phyloP scores from a whole-genome alignment of 2,329 filamentous ascomycete genomes.

The Monilinia aucupariae region DNA sequence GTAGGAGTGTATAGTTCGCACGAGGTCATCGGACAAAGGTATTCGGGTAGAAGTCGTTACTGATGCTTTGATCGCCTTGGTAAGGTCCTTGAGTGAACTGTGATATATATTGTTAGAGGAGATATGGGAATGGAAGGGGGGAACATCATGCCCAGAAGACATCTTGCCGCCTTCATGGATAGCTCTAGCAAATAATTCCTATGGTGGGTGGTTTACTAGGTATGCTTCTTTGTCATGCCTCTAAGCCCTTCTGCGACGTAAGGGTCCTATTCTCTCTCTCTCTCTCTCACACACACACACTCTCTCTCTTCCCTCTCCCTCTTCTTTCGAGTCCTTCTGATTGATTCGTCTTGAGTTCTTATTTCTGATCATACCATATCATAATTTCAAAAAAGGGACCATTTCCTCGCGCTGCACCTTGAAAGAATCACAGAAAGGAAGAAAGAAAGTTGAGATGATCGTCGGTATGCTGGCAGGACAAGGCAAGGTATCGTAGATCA shows the following conservation, averaged over 20 bases:
- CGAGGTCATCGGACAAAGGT: constrained; percentile 62
- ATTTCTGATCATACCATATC: not conserved
- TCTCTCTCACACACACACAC: not conserved
- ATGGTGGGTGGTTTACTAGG: constrained; percentile 4
- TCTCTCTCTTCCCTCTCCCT: not conserved
- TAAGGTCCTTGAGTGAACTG: constrained; percentile 50
- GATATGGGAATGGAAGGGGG: not conserved
- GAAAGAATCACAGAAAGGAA: not conserved
- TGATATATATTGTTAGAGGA: not conserved
- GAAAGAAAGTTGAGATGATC: not conserved
- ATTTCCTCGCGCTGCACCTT: not conserved
- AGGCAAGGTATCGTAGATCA: constrained; percentile 6
- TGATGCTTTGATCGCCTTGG: constrained; percentile 51
- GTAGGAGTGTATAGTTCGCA: constrained; percentile 58
- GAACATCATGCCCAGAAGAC: constrained; percentile 17
- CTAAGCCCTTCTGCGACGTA: not conserved
- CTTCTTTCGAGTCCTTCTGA: not conserved
- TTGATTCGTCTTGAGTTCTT: not conserved
- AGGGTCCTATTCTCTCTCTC: not conserved
- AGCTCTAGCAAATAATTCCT: not conserved
- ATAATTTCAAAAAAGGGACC: not conserved
- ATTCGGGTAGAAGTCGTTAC: constrained; percentile 43
- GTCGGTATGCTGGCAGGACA: not conserved
- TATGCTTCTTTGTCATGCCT: constrained; percentile 9
- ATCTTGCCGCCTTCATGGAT: constrained; percentile 15